A percentile compares a stretch with the other conserved stretches of the same genome.
Evolutionary conservation across 1,284 basidiomycete genomes (phyloP).

Genomic region (Ustilago esculenta): DNA sequence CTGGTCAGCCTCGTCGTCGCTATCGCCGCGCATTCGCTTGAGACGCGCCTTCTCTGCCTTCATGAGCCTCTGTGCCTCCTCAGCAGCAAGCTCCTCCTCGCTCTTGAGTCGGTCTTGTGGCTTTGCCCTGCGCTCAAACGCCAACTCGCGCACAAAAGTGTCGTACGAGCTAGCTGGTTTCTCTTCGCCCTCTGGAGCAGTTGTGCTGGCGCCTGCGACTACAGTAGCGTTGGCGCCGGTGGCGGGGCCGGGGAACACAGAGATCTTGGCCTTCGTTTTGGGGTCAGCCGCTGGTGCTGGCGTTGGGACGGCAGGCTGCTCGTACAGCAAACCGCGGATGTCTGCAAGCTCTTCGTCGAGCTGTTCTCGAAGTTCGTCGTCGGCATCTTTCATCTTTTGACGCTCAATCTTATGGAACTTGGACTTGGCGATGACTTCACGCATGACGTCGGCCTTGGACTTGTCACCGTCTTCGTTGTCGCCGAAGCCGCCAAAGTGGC

Average conservation of each 20-base stretch:
- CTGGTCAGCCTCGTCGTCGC: constrained; percentile 70
- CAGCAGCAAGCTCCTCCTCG: constrained; percentile 89
- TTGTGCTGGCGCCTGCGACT: constrained; percentile 12
- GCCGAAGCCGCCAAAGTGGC: constrained; percentile 84
- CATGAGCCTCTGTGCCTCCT: constrained; percentile 86
- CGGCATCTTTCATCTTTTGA: constrained; percentile 85
- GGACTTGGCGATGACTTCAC: constrained; percentile 96
- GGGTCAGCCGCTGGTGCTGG: constrained; percentile 24
- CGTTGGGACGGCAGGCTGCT: constrained; percentile 32
- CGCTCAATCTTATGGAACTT: constrained; percentile 81
- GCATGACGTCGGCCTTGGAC: constrained; percentile 94
- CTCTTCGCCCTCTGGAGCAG: constrained; percentile 7
- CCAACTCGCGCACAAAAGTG: constrained; percentile 87
- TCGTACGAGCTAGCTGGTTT: constrained; percentile 74
- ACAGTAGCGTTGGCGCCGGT: constrained; percentile 33
- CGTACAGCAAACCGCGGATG: constrained; percentile 77
- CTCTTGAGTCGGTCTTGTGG: constrained; percentile 96
- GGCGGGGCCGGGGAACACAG: constrained; percentile 32
- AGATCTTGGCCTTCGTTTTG: constrained; percentile 33
- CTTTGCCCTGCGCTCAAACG: constrained; percentile 90
- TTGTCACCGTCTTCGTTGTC: constrained; percentile 72
- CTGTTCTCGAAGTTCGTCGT: constrained; percentile 84
- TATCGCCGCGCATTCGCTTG: constrained; percentile 86
- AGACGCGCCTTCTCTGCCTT: constrained; percentile 83
- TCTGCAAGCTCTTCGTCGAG: constrained; percentile 89